These are phyloP conservation scores for Jaltomata sinuosa DNA, from an alignment of 257 asterid genomes.

Conservation along the genomic window DNA sequence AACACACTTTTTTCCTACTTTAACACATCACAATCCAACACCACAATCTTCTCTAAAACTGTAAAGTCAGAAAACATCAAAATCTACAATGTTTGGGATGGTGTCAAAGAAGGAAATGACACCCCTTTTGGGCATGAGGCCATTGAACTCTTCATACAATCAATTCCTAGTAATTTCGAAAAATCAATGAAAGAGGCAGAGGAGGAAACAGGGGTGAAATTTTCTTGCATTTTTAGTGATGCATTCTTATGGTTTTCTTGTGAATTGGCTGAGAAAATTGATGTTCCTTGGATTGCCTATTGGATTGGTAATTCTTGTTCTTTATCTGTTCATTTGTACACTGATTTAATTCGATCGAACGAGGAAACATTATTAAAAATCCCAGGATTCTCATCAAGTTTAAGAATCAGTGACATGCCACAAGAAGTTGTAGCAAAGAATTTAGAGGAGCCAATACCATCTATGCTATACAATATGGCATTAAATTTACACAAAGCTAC, in stretches of 20 bases:
- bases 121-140: conserved; percentile 32
- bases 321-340: conserved; percentile 39
- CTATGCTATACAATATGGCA: conserved; percentile 46
- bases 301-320: conserved; percentile 58
- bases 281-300: conserved; percentile 55
- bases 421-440: conserved; percentile 28
- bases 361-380: conserved; percentile 22
- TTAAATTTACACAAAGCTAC: conserved; percentile 34
- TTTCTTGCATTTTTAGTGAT: conserved; percentile 45
- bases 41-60: neutral
- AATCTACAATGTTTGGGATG: conserved; percentile 41
- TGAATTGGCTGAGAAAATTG: conserved; percentile 40
- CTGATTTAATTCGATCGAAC: conserved; percentile 25
- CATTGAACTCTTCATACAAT: conserved; percentile 32
- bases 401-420: conserved; percentile 39
- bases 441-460: conserved; percentile 34
- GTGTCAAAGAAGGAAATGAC: conserved; percentile 20
- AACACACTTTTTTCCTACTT: conserved; percentile 36
- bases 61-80: conserved; percentile 14
- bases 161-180: conserved; percentile 43
- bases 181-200: conserved; percentile 33
- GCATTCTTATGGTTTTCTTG: conserved; percentile 55
- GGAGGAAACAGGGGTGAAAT: conserved; percentile 24
- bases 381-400: conserved; percentile 40
- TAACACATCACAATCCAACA: conserved; percentile 30